Evolutionary conservation across 805 yeast species (phyloP).

Genomic region (Gaillardinia entomophila): DNA sequence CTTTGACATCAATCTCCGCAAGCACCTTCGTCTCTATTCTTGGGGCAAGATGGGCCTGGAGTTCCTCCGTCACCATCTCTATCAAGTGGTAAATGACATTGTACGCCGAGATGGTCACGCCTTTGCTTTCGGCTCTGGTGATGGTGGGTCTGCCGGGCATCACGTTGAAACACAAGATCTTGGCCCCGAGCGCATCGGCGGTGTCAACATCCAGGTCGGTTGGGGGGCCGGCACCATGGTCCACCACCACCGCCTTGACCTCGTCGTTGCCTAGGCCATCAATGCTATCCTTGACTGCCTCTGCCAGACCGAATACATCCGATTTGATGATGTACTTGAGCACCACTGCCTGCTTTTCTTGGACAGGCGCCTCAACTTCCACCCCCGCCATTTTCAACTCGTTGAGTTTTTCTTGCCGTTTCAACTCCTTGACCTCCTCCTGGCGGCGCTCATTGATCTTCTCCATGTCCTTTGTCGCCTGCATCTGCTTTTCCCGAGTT

Average conservation of each 20-base stretch:
- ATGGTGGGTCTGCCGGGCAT: slow-evolving; percentile 59
- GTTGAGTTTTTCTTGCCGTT: slow-evolving; percentile 47
- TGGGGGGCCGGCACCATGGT: slow-evolving; percentile 76
- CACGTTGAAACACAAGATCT: slow-evolving; percentile 74
- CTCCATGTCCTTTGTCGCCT: slow-evolving; percentile 62
- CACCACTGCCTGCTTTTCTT: slow-evolving; percentile 35
- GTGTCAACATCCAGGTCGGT: slow-evolving; percentile 36
- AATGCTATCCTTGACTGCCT: slow-evolving; percentile 83
- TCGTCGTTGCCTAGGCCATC: slow-evolving; percentile 82
- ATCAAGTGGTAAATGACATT: slow-evolving; percentile 84
- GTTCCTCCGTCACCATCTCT: slow-evolving; percentile 68
- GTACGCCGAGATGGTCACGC: slow-evolving; percentile 56
- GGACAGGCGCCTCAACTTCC: slow-evolving; percentile 38
- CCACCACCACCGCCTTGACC: slow-evolving; percentile 63
- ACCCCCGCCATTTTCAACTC: slow-evolving; percentile 61
- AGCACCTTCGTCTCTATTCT: slow-evolving; percentile 57
- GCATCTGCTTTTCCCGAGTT: slow-evolving; percentile 45
- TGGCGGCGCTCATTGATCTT: slow-evolving; percentile 63
- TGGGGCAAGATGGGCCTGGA: slow-evolving; percentile 59
- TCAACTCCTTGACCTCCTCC: slow-evolving; percentile 46
- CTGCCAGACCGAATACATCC: slow-evolving; percentile 92
- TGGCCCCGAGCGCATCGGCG: slow-evolving; percentile 47
- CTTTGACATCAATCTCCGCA: slow-evolving; percentile 65
- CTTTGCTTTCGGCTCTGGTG: slow-evolving; percentile 49
- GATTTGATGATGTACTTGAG: slow-evolving; percentile 72